Evolutionary conservation across 1,139 yeast species (phyloP).

Genomic region (Scheffersomyces cryptocercus): DNA sequence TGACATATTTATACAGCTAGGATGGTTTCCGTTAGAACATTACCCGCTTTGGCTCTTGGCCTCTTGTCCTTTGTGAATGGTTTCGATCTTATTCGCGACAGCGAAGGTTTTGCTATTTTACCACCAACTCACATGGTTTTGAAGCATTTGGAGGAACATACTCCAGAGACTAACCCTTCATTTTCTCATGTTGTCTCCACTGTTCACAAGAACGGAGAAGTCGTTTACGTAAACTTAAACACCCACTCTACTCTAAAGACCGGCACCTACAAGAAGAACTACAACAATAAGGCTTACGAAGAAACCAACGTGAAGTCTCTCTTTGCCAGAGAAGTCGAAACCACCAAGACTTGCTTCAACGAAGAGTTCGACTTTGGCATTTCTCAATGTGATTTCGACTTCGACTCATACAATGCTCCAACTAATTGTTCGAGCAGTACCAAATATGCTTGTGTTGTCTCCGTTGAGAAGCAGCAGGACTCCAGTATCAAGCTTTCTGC

Average conservation of each 20-base stretch:
- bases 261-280: conserved; percentile 12
- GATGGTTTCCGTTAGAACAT: conserved; percentile 13
- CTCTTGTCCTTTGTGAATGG: conserved; percentile 7
- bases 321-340: conserved; percentile 3
- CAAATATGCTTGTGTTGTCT: conserved; percentile 18
- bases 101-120: conserved; percentile 13
- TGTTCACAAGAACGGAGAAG: conserved; percentile 12
- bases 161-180: conserved; percentile 5
- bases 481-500: conserved; percentile 10
- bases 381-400: conserved; percentile 13
- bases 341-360: conserved; percentile 10
- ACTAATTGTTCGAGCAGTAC: conserved; percentile 9
- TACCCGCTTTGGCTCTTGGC: conserved; percentile 9
- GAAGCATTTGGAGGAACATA: conserved; percentile 7
- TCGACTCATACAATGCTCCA: conserved; percentile 11
- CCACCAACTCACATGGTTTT: conserved; percentile 16
- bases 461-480: conserved; percentile 12
- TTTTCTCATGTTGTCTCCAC: conserved; percentile 15
- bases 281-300: conserved; percentile 11
- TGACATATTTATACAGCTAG: no score
- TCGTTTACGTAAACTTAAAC: conserved; percentile 15
- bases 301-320: conserved; percentile 7
- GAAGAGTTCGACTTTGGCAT: conserved; percentile 10
- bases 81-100: conserved; percentile 13
- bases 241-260: conserved; percentile 12